Evolutionary conservation across 2,329 filamentous ascomycete species (phyloP), one percentile per base, ranked within the genome.

Genomic region (Arthrobotrys iridis): DNA sequence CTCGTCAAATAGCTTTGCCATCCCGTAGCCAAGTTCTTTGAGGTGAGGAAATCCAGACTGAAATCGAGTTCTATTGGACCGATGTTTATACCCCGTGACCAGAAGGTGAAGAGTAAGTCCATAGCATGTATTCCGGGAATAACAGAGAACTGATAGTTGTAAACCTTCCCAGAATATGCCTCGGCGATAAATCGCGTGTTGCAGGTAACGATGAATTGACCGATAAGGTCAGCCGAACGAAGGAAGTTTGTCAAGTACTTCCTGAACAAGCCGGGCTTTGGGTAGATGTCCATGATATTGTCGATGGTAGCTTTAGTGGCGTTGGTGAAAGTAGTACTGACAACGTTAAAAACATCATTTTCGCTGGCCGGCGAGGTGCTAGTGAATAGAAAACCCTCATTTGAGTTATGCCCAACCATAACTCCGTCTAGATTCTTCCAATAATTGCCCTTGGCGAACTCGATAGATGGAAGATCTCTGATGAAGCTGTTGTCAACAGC

Each of bases 91-190:
- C 79, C 77, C 2, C 80, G 71, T 59, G 82, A 81, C 80, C 82
- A 84, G 77, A 84, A 85, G 1, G 82, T 81, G 13, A 83, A 80
- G 4, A 84, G 76, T 4, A 85, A 78, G 66, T 85, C 83, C 5
- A 80, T 80, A 5, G 79, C 83, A 74, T 85, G 83, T 48, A 81
- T 80, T 4, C 82, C 83, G 0, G 83, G 83, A 10, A 74, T 79
- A 5, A 83, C 79, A 4, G 80, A 81, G 78, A 84, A 85, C 70
- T 84, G 82, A 78, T 84, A 82, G 57, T 80, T 81, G 71, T 80
- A 85, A 2, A 81, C 80, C 28, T 81, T 82, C 2, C 78, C 78
- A 40, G 80, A 78, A 55, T 83, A 81, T 2, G 81, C 82, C 63
- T 83, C 80, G n/a, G 81, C 82, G 26, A 85, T 77, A 30, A 50